Evolutionary conservation across 2,329 filamentous ascomycete genomes (phyloP).

Genomic region (Diaporthe australafricana): DNA sequence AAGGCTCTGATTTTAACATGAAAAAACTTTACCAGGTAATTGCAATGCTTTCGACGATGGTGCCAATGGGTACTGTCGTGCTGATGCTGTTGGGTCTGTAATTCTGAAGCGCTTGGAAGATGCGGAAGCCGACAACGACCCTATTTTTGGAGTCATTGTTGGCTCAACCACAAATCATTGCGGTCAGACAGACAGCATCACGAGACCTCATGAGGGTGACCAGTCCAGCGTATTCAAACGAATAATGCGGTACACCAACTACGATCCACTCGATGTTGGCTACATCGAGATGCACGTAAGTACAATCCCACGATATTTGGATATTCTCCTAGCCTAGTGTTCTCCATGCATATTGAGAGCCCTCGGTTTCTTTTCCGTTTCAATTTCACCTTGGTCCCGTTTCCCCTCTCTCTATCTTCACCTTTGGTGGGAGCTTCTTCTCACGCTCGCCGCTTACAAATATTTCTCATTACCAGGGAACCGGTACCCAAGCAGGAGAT

Average conservation of each 20-base stretch:
- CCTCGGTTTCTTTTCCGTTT: too few relatives aligned
- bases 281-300: constrained; percentile 91
- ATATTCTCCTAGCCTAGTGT: too few relatives aligned
- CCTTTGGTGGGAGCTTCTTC: too few relatives aligned
- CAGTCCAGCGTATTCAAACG: constrained; percentile 78
- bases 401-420: too few relatives aligned
- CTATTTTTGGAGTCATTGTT: constrained; percentile 41
- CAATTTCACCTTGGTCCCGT: too few relatives aligned
- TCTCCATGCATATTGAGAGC: too few relatives aligned
- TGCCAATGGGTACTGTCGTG: constrained; percentile 63
- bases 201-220: constrained; percentile 73
- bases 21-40: constrained; percentile 40
- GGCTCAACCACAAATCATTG: constrained; percentile 73
- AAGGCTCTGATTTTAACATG: constrained; percentile 40
- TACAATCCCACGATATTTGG: too few relatives aligned
- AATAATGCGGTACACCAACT: constrained; percentile 77
- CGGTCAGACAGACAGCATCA: constrained; percentile 70
- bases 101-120: constrained; percentile 60
- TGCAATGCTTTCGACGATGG: constrained; percentile 48
- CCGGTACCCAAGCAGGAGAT: constrained; percentile 84
- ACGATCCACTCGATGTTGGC: constrained; percentile 80
- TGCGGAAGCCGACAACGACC: constrained; percentile 60
- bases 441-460: background rate
- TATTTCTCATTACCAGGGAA: background rate
- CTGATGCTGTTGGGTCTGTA: constrained; percentile 58